Base-by-base conservation (phyloP, 805 yeast genomes). In the Lachancea thermotolerans region DNA sequence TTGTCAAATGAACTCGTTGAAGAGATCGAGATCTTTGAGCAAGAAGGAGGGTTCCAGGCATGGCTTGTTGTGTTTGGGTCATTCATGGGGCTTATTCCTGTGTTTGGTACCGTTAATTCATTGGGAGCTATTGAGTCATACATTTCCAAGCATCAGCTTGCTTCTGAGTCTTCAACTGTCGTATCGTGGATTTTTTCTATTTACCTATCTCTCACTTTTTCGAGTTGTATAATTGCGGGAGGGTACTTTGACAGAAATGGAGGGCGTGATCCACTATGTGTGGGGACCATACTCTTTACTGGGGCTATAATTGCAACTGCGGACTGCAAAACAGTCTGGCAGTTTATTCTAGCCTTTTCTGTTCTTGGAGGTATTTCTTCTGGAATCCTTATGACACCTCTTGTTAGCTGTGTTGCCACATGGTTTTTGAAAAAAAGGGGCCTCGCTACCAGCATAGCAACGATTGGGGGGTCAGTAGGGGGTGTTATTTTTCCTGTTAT, bases 141-240 rank as follows among this genome's bases (percentile, higher is more conserved):
- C 53, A 73, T 82, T 7, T 70, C 70, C 1, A 51, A 56, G 37
- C 56, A 82, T 63, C 89, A 82, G 60, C 62, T 82, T 53, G 70
- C 68, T 0, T 51, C 67, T 28, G 69, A 71, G 1, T 62, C 74
- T 3, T 68, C 78, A 0, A 71, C 84, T 1, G 67, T 77, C 0
- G 69, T 78, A 2, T 73, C 85, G 1, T 80, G 87, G 87, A 76
- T 82, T 44, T 82, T 82, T 54, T 81, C 88, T 11, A 65, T 82
- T 33, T 80, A 73, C 58, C 64, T 76, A 47, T 70, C 77, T 9
- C 58, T 79, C 32, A 68, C 78, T 11, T 78, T 74, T 51, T 60
- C 73, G 15, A 67, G 75, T 17, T 77, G 80, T 6, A 66, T 79
- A 15, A 60, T 79, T 32, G 70, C 76, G 2, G 89, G 82, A 16